A percentile compares a stretch with the other conserved stretches of the same genome.
phyloP scores from a whole-genome alignment of 352 stramenopile genomes.

The Phytophthora chlamydospora region DNA sequence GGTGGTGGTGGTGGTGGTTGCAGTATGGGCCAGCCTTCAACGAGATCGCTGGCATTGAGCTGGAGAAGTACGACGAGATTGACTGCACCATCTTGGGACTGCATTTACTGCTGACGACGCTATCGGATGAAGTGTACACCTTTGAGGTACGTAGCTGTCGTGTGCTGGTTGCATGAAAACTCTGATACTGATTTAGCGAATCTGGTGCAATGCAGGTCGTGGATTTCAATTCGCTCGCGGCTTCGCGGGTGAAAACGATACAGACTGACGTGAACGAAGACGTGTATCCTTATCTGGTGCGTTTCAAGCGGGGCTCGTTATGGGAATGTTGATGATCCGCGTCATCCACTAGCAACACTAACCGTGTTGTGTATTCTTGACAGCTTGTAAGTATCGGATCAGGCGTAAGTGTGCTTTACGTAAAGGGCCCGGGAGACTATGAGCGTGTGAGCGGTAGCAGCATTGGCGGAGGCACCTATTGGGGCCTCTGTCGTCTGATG shows the following conservation, averaged over 20 bases:
- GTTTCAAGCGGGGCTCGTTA: slow-evolving; percentile 3
- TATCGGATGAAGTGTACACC: slow-evolving; percentile 98
- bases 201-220: slow-evolving; percentile 55
- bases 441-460: slow-evolving; percentile 98
- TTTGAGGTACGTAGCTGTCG: slow-evolving; percentile 83
- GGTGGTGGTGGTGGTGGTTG: not conserved
- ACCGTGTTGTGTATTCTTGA: not conserved
- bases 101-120: slow-evolving; percentile 96
- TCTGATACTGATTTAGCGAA: slow-evolving; percentile 7
- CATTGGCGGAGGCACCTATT: slow-evolving; percentile 99
- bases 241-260: slow-evolving; percentile 80
- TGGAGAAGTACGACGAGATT: slow-evolving; percentile 94
- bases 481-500: slow-evolving; percentile 96
- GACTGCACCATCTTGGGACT: slow-evolving; percentile 97
- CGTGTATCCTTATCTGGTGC: slow-evolving; percentile 87
- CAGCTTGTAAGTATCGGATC: slow-evolving; percentile 98
- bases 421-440: slow-evolving; percentile 93
- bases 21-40: slow-evolving; percentile 77
- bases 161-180: not conserved
- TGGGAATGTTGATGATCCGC: too few species aligned
- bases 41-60: slow-evolving; percentile 81
- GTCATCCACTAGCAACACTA: not conserved
- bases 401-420: slow-evolving; percentile 96
- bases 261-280: slow-evolving; percentile 79
- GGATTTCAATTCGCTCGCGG: slow-evolving; percentile 76